Conservation (phyloP, 495 filamentous ascomycete genomes). For the Aspergillus indologenus region DNA sequence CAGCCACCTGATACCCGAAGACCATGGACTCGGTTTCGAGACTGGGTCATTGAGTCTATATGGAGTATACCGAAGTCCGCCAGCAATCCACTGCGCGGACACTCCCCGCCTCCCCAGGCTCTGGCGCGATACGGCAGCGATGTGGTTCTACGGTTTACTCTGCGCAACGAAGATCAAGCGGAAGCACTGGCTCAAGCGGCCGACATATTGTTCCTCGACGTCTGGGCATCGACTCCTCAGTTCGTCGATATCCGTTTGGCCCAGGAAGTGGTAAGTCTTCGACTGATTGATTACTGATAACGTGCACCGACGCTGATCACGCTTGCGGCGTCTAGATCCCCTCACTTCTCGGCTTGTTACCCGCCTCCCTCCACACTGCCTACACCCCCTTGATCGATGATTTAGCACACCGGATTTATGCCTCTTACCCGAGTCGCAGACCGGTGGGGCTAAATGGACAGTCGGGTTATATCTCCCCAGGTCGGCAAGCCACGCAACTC, state of each 20-base stretch:
- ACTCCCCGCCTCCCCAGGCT: slow-evolving; percentile 46
- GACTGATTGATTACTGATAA: slow-evolving; percentile 9
- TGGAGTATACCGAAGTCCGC: slow-evolving; percentile 50
- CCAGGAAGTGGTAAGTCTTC: slow-evolving; percentile 63
- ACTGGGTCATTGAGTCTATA: slow-evolving; percentile 60
- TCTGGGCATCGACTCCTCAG: slow-evolving; percentile 80
- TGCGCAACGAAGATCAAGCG: slow-evolving; percentile 68
- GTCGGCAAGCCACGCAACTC: slow-evolving; percentile 32
- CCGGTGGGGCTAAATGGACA: slow-evolving; percentile 28
- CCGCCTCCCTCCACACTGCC: slow-evolving; percentile 66
- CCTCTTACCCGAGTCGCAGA: slow-evolving; percentile 62
- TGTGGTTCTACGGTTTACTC: slow-evolving; percentile 83
- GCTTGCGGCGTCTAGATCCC: slow-evolving; percentile 48
- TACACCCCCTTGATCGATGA: slow-evolving; percentile 78
- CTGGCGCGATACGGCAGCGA: slow-evolving; percentile 71
- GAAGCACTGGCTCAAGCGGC: slow-evolving; percentile 68
- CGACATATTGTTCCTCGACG: slow-evolving; percentile 75
- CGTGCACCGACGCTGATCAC: not conserved
- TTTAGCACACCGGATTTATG: slow-evolving; percentile 70
- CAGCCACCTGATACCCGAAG: slow-evolving; percentile 32
- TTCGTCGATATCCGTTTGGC: slow-evolving; percentile 86
- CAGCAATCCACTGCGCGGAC: slow-evolving; percentile 16
- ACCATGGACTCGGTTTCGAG: slow-evolving; percentile 56
- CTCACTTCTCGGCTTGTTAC: slow-evolving; percentile 79
- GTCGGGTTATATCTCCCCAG: slow-evolving; percentile 30